A percentile compares a stretch with the other conserved stretches of the same genome.
Evolutionary conservation across 2,329 filamentous ascomycete genomes (phyloP).

Genomic region (Microdochium nivale): DNA sequence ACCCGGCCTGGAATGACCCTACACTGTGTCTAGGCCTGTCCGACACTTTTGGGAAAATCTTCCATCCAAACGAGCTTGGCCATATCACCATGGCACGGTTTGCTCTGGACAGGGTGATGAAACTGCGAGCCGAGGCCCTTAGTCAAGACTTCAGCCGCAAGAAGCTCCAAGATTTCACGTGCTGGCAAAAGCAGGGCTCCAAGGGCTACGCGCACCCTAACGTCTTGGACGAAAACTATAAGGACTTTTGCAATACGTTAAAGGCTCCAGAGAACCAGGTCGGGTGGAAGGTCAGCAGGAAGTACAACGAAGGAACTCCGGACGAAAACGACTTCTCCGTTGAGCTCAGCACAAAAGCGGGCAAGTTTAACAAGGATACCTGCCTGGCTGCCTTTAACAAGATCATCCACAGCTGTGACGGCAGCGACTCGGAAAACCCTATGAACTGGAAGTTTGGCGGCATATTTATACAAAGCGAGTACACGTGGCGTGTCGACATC

Average conservation of each 20-base stretch:
- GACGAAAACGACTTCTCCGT: not conserved
- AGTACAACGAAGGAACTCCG: not conserved
- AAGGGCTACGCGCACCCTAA: conserved; percentile 6
- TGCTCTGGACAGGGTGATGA: conserved; percentile 5
- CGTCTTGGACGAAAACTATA: conserved; percentile 5
- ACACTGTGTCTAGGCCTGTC: conserved; percentile 6
- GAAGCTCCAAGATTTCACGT: conserved; percentile 7
- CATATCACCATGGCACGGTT: conserved; percentile 7
- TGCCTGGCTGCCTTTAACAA: not conserved
- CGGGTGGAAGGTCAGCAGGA: conserved; percentile 5
- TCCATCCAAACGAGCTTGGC: conserved; percentile 12
- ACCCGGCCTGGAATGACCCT: not conserved
- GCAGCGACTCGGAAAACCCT: conserved; percentile 14
- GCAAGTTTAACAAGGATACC: not conserved
- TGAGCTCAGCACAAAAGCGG: not conserved
- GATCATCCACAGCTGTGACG: conserved; percentile 20
- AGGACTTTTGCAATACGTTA: conserved; percentile 6
- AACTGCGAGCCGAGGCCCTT: conserved; percentile 1
- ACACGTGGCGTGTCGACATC: conserved; percentile 15
- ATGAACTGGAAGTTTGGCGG: conserved; percentile 22
- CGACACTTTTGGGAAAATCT: conserved; percentile 12
- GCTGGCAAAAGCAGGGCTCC: conserved; percentile 6
- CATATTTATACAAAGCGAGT: conserved; percentile 11
- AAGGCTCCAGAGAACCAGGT: conserved; percentile 1
- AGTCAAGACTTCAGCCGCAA: not conserved